phyloP scores from a whole-genome alignment of 768 basidiomycete species.

The Boletus patriciae region DNA sequence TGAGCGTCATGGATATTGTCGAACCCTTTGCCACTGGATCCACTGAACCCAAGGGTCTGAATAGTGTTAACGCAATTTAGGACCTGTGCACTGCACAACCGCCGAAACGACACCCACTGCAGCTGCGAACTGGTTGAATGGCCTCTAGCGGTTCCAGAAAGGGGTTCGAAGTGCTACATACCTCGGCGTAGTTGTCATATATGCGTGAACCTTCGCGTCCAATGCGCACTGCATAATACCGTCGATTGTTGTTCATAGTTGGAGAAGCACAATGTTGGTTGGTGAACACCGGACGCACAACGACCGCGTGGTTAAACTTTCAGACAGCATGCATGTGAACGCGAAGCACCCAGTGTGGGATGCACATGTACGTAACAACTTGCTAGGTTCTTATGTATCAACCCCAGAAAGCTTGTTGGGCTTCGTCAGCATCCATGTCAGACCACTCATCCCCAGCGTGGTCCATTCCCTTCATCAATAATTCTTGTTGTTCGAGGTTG shows the following conservation, averaged over 20 bases:
- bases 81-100: not conserved
- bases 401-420: slow-evolving; percentile 33
- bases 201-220: slow-evolving; percentile 35
- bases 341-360: not conserved
- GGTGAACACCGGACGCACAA: not conserved
- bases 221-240: slow-evolving; percentile 38
- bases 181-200: slow-evolving; percentile 31
- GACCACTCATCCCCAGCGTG: slow-evolving; percentile 20
- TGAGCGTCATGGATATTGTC: slow-evolving; percentile 30
- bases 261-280: not conserved
- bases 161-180: slow-evolving; percentile 14
- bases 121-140: slow-evolving; percentile 19
- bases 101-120: slow-evolving; percentile 20
- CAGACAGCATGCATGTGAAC: not conserved
- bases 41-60: slow-evolving; percentile 33
- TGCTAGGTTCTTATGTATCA: not conserved
- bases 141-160: not conserved
- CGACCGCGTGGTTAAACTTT: not conserved
- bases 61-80: not conserved
- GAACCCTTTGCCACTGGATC: slow-evolving; percentile 34
- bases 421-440: slow-evolving; percentile 40
- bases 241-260: slow-evolving; percentile 18
- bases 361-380: slow-evolving; percentile 6
- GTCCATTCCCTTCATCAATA: slow-evolving; percentile 8
- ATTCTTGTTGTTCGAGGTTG: slow-evolving; percentile 24